These are phyloP conservation scores for Fusarium continuum DNA, from an alignment of 2,329 filamentous ascomycete species.

Conservation along the genomic window DNA sequence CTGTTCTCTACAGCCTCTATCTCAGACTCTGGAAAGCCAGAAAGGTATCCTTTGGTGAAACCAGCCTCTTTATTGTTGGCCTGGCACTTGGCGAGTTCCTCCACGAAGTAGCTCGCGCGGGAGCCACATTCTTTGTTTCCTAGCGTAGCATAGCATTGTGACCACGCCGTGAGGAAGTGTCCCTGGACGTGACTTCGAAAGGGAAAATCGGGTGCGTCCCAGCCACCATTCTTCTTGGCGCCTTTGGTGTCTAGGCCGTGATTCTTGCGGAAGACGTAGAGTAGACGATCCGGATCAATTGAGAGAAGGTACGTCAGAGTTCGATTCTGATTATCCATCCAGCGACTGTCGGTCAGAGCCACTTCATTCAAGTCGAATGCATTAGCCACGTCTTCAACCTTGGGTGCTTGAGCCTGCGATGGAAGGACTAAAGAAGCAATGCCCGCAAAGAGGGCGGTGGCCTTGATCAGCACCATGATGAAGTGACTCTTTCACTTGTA, in stretches of 20 bases:
- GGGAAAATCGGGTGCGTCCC: slow-evolving; percentile 64
- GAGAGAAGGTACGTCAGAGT: slow-evolving; percentile 26
- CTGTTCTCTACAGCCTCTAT: slow-evolving; percentile 55
- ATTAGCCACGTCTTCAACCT: slow-evolving; percentile 6
- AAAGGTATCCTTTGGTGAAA: slow-evolving; percentile 58
- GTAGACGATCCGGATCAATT: slow-evolving; percentile 14
- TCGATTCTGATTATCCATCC: slow-evolving; percentile 32
- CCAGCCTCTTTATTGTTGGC: slow-evolving; percentile 57
- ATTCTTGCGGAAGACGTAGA: slow-evolving; percentile 28
- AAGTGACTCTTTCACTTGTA: neutral
- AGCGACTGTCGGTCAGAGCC: slow-evolving; percentile 26
- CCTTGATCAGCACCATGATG: slow-evolving; percentile 18
- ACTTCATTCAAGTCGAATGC: slow-evolving; percentile 20
- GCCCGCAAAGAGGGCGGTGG: slow-evolving; percentile 4
- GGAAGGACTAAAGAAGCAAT: neutral
- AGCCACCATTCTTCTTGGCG: slow-evolving; percentile 58
- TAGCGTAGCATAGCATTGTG: slow-evolving; percentile 57
- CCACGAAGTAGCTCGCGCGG: slow-evolving; percentile 56
- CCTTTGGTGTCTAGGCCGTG: slow-evolving; percentile 50
- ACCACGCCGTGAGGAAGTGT: slow-evolving; percentile 61
- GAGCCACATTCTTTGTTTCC: slow-evolving; percentile 55
- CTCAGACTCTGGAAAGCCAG: slow-evolving; percentile 62
- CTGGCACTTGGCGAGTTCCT: slow-evolving; percentile 61
- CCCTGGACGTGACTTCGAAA: slow-evolving; percentile 62
- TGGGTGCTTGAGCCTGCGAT: neutral